Base-by-base conservation (phyloP, 495 filamentous ascomycete species). In the Hypoxylon subgilvum region DNA sequence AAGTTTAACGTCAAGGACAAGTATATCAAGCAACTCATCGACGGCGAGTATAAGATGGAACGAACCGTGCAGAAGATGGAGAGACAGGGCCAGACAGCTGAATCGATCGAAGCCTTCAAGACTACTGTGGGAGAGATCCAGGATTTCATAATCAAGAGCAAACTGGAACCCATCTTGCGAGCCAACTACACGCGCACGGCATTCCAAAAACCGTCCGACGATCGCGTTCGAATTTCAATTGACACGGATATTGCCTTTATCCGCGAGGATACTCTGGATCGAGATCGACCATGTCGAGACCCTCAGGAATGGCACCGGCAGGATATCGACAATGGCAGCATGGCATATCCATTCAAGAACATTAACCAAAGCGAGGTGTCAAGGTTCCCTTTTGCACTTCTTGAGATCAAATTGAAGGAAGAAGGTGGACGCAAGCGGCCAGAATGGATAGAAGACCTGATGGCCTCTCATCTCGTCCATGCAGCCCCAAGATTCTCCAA, bases 101-200 rank as follows among this genome's bases (percentile, higher is more conserved):
- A 86, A 42, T 82, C 84, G 35, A 84, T 89, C 39, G 81, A 84
- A n/a, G 75, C 80, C 25, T 85, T 96, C 58, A 83, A 88, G 67
- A 76, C 78, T 16, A 84, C 88, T 8, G 90, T 94, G 10, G 77
- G 87, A 38, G 85, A 87, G 46, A 83, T 97, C 43, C 91, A 96
- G 69, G 76, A 79, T 0, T 93, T 94, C 63, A 86, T 96, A 68
- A 83, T 84, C 61, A 82, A 88, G 23, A 80, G 88, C 63, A 81
- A 88, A 50, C 79, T 98, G 28, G 83, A 92, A 70, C 94, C 94
- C 4, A 83, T 96, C 52, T 73, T 97, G 30, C 85, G 94, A 16
- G 95, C 94, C 43, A 95, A 94, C 72, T 97, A 97, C 69, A 91
- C 86, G 9, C 88, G 95, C 32, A 96, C 92, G 0, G 94, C 94